Evolutionary conservation across 2,329 filamentous ascomycete genomes (phyloP).

Genomic region (Clonostachys chloroleuca): DNA sequence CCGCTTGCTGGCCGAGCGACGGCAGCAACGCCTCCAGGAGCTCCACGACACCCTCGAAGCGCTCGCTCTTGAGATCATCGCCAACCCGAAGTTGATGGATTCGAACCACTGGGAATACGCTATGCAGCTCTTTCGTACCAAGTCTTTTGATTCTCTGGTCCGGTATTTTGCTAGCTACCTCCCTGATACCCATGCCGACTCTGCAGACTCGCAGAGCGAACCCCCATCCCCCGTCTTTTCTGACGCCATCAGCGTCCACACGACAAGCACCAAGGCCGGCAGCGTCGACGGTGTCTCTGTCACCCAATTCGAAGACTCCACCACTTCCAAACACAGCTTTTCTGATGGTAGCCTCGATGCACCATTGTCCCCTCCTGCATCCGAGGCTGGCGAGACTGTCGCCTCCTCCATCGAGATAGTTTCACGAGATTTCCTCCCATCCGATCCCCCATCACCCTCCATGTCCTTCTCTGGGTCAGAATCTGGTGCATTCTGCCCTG

Average conservation of each 20-base stretch:
- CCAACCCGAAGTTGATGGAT: constrained; percentile 53
- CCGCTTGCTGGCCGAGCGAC: constrained; percentile 45
- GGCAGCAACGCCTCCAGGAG: constrained; percentile 47
- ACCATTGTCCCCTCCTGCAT: constrained; percentile 36
- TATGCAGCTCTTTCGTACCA: constrained; percentile 54
- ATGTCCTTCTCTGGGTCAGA: constrained; percentile 50
- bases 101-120: constrained; percentile 55
- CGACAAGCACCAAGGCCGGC: constrained; percentile 28
- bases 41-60: constrained; percentile 51
- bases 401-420: constrained; percentile 26
- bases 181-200: constrained; percentile 41
- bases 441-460: constrained; percentile 38
- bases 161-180: constrained; percentile 57
- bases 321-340: constrained; percentile 2
- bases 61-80: constrained; percentile 56
- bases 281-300: constrained; percentile 24
- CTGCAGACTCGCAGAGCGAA: constrained; percentile 21
- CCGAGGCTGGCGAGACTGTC: constrained; percentile 42
- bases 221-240: constrained; percentile 29
- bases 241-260: constrained; percentile 28
- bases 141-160: constrained; percentile 55
- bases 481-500: constrained; percentile 28
- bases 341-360: constrained; percentile 10
- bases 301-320: constrained; percentile 9
- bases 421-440: constrained; percentile 18